phyloP scores from a whole-genome alignment of 1,139 yeast species.

The Suhomyces wounanorum region DNA sequence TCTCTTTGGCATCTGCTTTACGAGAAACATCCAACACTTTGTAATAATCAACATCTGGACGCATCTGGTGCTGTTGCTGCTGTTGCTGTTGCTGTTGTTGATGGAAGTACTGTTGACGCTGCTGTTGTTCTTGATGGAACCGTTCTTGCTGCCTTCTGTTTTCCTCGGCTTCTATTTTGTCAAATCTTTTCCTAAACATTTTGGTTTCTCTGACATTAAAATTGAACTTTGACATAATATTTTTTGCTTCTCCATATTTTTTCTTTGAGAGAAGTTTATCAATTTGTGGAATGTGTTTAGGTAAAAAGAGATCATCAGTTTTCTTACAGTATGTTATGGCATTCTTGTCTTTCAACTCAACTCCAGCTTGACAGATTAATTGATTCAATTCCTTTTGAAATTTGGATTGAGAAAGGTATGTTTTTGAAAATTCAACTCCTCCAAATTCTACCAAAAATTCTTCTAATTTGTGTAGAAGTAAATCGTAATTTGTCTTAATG shows the following conservation, averaged over 20 bases:
- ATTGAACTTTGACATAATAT: conserved; percentile 30
- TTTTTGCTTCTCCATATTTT: conserved; percentile 46
- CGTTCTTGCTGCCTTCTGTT: conserved; percentile 44
- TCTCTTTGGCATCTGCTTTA: conserved; percentile 70
- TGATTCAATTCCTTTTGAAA: conserved; percentile 39
- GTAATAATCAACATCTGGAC: conserved; percentile 74
- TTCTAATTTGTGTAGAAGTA: conserved; percentile 26
- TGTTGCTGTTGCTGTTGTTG: conserved; percentile 48
- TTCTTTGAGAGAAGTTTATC: conserved; percentile 43
- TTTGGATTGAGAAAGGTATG: conserved; percentile 11
- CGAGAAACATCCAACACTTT: conserved; percentile 69
- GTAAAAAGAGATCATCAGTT: conserved; percentile 40
- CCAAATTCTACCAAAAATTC: conserved; percentile 20
- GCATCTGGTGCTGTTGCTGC: conserved; percentile 39
- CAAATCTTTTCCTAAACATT: conserved; percentile 34
- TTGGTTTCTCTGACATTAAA: conserved; percentile 42
- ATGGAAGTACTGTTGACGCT: conserved; percentile 36
- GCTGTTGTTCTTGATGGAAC: conserved; percentile 50
- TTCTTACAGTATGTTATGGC: conserved; percentile 38
- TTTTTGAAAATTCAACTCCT: conserved; percentile 13
- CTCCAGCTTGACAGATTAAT: conserved; percentile 50
- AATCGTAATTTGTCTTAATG: conserved; percentile 37
- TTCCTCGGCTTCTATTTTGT: conserved; percentile 26
- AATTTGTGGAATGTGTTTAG: conserved; percentile 47
- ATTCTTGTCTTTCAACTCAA: conserved; percentile 32